Evolutionary conservation across 139 green algal genomes (phyloP), one percentile per base, ranked within the genome.

Genomic region (Tetraselmis chui): DNA sequence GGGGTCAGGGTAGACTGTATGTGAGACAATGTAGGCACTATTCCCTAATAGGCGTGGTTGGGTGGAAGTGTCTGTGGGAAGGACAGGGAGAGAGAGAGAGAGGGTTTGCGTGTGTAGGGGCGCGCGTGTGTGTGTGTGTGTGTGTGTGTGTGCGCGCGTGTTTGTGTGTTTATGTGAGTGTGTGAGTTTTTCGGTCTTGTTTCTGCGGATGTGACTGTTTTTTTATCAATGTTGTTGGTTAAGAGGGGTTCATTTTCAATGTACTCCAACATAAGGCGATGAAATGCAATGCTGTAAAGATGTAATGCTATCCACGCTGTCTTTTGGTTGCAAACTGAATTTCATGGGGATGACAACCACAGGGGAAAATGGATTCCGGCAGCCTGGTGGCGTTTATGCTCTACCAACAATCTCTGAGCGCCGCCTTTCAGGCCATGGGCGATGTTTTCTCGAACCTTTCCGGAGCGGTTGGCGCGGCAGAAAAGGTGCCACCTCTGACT

Each of bases 401-500:
- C 29, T 93, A 95, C 87, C 91, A 96, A 86, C 88, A 94, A 84
- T 90, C 82, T 1, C 89, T 97, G 0, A 86, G 79, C 23, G 79
- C 59, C 0, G 89, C 93, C 25, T 96, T 96, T 80, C 87, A 93
- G 87, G 75, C 86, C 22, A 88, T 96, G 78, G 91, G 89, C 2
- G 93, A 96, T 82, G 91, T 96, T 24, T 95, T 95, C 89, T 90
- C 82, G 2, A 81, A 90, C 0, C 85, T 97, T 30, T 89, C 88
- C 0, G 92, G 87, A 31, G 94, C 94, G 0, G 88, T 97, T n/a
- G 94, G 93, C 1, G 92, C 94, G 1, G 94, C 94, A 27, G 94
- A 96, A 80, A 97, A 96, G 88, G 88, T 94, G 11, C 78, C 93
- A n/a, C n/a, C n/a, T n/a, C n/a, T n/a, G n/a, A n/a, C n/a, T n/a